Evolutionary conservation across 225 moss, liverwort and hornwort species (phyloP).

Genomic region (Marchantia polymorpha): DNA sequence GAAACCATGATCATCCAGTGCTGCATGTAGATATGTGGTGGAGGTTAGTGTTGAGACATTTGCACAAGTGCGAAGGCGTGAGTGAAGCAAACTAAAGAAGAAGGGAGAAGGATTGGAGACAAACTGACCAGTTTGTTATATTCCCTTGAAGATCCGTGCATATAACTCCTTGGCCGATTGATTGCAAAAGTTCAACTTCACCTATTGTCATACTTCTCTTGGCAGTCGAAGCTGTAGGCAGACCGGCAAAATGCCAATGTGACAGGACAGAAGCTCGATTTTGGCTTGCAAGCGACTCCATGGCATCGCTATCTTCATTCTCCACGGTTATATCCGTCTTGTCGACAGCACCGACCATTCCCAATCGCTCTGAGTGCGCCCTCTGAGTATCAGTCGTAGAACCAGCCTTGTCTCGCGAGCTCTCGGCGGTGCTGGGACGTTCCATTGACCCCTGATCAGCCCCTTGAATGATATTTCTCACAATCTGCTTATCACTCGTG

Average conservation of each 20-base stretch:
- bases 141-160: slow-evolving; percentile 61
- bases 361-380: slow-evolving; percentile 40
- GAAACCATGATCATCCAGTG: too few relatives aligned
- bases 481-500: slow-evolving; percentile 23
- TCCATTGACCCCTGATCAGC: slow-evolving; percentile 22
- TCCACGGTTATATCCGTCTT: slow-evolving; percentile 28
- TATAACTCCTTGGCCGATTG: slow-evolving; percentile 59
- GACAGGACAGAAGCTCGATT: neutral
- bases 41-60: too few relatives aligned
- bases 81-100: too few relatives aligned
- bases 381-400: slow-evolving; percentile 15
- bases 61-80: too few relatives aligned
- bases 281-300: neutral
- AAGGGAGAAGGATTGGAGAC: neutral
- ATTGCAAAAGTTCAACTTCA: slow-evolving; percentile 40
- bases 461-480: slow-evolving; percentile 5
- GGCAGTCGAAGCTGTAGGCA: slow-evolving; percentile 12
- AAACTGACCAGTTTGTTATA: slow-evolving; percentile 62
- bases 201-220: slow-evolving; percentile 27
- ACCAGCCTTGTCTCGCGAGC: slow-evolving; percentile 9
- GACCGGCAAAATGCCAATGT: slow-evolving; percentile 28
- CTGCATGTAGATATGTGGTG: too few relatives aligned
- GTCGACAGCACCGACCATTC: slow-evolving; percentile 43
- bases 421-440: slow-evolving; percentile 13
- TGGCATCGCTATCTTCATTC: slow-evolving; percentile 3